Conservation (phyloP, 495 filamentous ascomycete genomes). For the Usnea hakonensis region DNA sequence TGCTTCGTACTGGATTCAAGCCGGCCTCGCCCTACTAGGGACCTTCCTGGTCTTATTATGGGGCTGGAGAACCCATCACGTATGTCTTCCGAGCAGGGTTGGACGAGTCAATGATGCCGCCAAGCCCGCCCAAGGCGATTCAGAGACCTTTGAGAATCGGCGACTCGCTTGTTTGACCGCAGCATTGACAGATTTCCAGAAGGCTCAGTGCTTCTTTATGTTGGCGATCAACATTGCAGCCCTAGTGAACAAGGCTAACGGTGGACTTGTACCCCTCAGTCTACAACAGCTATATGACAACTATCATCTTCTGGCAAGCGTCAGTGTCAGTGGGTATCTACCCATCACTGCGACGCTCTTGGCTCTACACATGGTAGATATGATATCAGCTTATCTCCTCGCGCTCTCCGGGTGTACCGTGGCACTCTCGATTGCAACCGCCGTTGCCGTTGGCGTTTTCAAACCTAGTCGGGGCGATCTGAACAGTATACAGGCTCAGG, state of each 20-base stretch:
- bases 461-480: slow-evolving; percentile 8
- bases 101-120: neutral
- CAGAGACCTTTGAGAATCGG: neutral
- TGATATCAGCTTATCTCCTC: slow-evolving; percentile 22
- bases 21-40: slow-evolving; percentile 13
- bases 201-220: slow-evolving; percentile 26
- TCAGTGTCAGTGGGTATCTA: slow-evolving; percentile 20
- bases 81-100: neutral
- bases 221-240: slow-evolving; percentile 21
- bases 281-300: slow-evolving; percentile 20
- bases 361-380: slow-evolving; percentile 14
- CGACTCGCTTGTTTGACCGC: slow-evolving; percentile 12
- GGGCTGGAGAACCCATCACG: slow-evolving; percentile 10
- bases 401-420: slow-evolving; percentile 15
- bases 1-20: slow-evolving; percentile 20
- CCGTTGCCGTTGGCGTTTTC: slow-evolving; percentile 9
- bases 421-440: slow-evolving; percentile 17
- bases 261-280: slow-evolving; percentile 14
- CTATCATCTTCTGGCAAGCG: slow-evolving; percentile 10
- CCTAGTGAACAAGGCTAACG: slow-evolving; percentile 8
- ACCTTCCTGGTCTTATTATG: slow-evolving; percentile 10
- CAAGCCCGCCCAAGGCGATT: neutral
- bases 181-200: slow-evolving; percentile 22
- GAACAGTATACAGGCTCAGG: neutral
- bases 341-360: slow-evolving; percentile 22